Evolutionary conservation across 371 early-diverging fungal species (phyloP), one percentile per base, ranked within the genome.

Genomic region (Rhizopus delemar): DNA sequence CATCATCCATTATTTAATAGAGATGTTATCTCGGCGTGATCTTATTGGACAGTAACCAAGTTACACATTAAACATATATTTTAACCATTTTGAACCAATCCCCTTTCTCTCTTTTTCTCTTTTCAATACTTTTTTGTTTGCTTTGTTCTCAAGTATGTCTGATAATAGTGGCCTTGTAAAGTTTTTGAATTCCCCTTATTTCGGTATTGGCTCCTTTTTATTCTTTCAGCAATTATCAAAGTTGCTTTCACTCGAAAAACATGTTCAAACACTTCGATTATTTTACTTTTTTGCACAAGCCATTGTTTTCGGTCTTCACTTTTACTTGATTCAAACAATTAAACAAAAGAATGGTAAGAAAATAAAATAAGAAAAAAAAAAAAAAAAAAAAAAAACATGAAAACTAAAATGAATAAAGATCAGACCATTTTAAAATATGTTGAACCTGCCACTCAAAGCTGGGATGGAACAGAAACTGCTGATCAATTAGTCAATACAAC

Each of bases 301-400:
- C 12, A 12, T 61, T 28, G 55, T 70, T 33, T 48, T 79, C 51
- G 49, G 51, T 8, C 56, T 76, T n/a, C 56, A 61, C 28, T 69
- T 65, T 32, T 74, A 70, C 46, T 41, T 79, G 35, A 63, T 79
- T 36, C 63, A 60, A 35, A 39, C 63, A 7, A 71, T 76, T 5
- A 53, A 60, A 29, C 67, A 63, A 16, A 79, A 73, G 65, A 79
- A 79, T 55, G 80, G 77, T 74, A 74, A 55, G 28, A n/a, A 43
- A 43, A 15, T 0, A 43, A n/a, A 4, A 50, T 11, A 28, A 1
- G 13, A 13, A 41, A 5, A 35, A 4, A 0, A 12, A 43, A 28
- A 5, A 8, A 41, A n/a, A 11, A 48, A 12, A 9, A 7, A n/a
- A 46, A 29, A 22, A 51, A 16, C 8, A n/a, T 41, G 15, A 62